Conservation (phyloP, 1,284 basidiomycete species). For the Cryptococcus jaspeensis region DNA sequence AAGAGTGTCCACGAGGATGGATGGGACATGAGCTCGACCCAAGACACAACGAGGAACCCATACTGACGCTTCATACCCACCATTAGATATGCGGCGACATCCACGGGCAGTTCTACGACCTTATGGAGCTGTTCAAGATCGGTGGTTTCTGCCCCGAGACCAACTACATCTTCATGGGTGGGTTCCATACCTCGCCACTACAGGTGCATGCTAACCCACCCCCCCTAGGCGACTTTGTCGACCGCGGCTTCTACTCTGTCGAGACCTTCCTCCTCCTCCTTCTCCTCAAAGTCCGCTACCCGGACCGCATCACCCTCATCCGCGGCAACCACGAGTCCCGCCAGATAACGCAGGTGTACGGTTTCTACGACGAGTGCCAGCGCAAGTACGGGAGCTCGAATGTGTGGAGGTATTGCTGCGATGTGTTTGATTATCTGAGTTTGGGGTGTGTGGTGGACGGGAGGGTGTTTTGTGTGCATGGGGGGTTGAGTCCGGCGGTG, state of each 20-base stretch:
- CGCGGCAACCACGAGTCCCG: constrained; percentile 98
- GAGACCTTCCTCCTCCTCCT: constrained; percentile 95
- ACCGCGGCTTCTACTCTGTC: constrained; percentile 95
- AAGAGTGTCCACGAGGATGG: too few species aligned
- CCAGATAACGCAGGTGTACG: constrained; percentile 98
- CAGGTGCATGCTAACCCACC: too few species aligned
- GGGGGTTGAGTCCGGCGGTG: constrained; percentile 85
- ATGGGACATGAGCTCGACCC: not conserved
- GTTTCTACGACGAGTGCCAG: constrained; percentile 98
- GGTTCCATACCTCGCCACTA: too few species aligned
- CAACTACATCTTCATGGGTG: constrained; percentile 98
- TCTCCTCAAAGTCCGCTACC: constrained; percentile 94
- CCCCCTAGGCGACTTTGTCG: constrained; percentile 89
- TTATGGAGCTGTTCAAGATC: constrained; percentile 94
- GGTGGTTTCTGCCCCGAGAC: constrained; percentile 94
- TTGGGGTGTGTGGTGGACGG: constrained; percentile 94
- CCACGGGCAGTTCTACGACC: constrained; percentile 96
- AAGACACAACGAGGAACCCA: not conserved
- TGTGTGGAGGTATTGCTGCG: constrained; percentile 98
- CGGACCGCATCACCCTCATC: constrained; percentile 95
- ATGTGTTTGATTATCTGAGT: constrained; percentile 96
- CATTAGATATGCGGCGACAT: constrained; percentile 95
- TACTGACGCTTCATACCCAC: not conserved
- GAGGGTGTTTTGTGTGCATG: constrained; percentile 87
- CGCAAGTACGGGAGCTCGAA: constrained; percentile 93